Conservation (phyloP, 148 eudicot species). For the Cornus suecica region DNA sequence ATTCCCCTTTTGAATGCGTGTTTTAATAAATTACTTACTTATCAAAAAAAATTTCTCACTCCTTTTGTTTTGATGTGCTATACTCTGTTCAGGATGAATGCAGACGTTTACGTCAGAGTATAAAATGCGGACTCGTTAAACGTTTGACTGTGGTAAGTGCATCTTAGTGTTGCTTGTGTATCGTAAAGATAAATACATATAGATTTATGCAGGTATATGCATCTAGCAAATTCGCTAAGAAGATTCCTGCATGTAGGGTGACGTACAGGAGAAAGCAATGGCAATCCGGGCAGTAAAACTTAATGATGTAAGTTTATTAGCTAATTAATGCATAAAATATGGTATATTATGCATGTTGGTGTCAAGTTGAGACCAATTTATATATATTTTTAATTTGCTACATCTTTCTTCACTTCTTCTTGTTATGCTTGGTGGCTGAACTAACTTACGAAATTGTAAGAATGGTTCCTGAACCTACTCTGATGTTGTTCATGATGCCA, state of each 20-base stretch:
- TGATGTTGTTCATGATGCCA: conserved; percentile 12
- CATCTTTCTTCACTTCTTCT: neutral
- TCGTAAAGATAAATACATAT: neutral
- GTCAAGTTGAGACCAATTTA: neutral
- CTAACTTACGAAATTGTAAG: neutral
- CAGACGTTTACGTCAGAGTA: conserved; percentile 80
- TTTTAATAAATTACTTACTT: too few species aligned
- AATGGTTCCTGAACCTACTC: conserved; percentile 6
- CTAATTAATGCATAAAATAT: conserved; percentile 3
- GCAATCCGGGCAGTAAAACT: conserved; percentile 66
- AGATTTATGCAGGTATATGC: neutral
- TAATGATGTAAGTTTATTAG: conserved; percentile 60
- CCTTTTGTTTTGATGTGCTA: conserved; percentile 21
- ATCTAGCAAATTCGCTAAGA: conserved; percentile 3
- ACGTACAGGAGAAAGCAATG: conserved; percentile 77
- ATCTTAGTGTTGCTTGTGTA: neutral
- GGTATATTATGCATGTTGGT: neutral
- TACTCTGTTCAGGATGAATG: conserved; percentile 71
- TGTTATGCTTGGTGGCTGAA: neutral
- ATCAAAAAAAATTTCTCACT: too few species aligned
- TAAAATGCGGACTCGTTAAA: conserved; percentile 80
- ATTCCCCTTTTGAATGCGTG: too few species aligned
- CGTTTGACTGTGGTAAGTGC: conserved; percentile 78
- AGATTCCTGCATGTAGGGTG: conserved; percentile 52
- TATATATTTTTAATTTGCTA: neutral